Conservation (phyloP, 139 green algal genomes). For the Micromonas commoda region DNA sequence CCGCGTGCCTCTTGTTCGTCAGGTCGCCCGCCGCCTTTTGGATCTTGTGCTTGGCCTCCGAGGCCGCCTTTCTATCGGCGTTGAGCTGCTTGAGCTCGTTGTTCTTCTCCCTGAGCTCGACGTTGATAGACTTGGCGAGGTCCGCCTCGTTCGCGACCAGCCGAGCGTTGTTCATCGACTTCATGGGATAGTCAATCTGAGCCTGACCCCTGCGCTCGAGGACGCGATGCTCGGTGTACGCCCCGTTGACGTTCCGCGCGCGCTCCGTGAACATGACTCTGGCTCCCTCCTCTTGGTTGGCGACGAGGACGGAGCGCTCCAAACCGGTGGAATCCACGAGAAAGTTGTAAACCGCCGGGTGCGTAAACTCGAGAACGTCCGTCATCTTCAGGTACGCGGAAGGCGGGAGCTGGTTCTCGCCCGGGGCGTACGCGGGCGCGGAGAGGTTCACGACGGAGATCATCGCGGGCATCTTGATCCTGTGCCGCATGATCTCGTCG, state of each 20-base stretch:
- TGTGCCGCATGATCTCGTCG: neutral
- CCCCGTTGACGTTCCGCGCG: neutral
- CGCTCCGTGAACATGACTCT: neutral
- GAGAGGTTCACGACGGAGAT: neutral
- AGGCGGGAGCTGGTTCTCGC: neutral
- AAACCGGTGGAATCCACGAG: neutral
- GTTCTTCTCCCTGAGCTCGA: neutral
- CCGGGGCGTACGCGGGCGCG: neutral
- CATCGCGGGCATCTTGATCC: neutral
- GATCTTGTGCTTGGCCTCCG: neutral
- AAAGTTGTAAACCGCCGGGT: conserved; percentile 6
- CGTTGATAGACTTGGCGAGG: neutral
- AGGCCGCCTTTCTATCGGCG: neutral
- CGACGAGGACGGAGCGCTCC: neutral
- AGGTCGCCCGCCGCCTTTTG: neutral
- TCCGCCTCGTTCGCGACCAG: neutral
- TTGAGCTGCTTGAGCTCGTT: neutral
- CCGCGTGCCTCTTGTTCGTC: neutral
- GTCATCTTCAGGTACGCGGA: neutral
- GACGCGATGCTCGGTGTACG: neutral
- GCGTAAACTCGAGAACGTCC: conserved; percentile 2
- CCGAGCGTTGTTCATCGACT: too few species aligned
- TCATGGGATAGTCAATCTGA: too few species aligned
- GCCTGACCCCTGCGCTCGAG: too few species aligned
- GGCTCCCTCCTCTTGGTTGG: neutral